phyloP scores from a whole-genome alignment of 352 stramenopile genomes.

The Phytophthora tentaculata region DNA sequence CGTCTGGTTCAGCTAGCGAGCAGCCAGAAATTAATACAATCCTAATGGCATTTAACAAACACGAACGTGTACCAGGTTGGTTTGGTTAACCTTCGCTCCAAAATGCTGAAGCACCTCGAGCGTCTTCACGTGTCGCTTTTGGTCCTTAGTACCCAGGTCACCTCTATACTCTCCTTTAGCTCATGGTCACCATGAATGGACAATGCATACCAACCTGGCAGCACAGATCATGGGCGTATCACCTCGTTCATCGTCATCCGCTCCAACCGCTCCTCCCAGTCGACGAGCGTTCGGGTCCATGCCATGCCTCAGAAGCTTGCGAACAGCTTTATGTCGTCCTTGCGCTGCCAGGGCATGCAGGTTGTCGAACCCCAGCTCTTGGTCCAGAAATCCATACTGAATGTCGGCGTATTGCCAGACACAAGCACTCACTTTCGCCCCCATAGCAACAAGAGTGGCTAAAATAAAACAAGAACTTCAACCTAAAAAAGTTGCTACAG shows the following conservation, averaged over 20 bases:
- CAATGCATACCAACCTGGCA: slow-evolving; percentile 40
- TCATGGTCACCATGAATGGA: too few relatives aligned
- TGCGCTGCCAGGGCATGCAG: slow-evolving; percentile 56
- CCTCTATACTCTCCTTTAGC: slow-evolving; percentile 34
- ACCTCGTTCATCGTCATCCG: slow-evolving; percentile 51
- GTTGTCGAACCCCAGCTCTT: slow-evolving; percentile 57
- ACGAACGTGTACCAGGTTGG: slow-evolving; percentile 46
- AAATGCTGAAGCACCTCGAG: slow-evolving; percentile 61
- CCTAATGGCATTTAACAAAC: not conserved
- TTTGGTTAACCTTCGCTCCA: slow-evolving; percentile 58
- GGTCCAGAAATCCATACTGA: slow-evolving; percentile 61
- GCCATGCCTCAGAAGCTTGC: slow-evolving; percentile 56
- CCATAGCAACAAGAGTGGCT: slow-evolving; percentile 36
- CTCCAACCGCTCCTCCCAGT: slow-evolving; percentile 39
- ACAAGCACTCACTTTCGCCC: slow-evolving; percentile 55
- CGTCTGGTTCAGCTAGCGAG: slow-evolving; percentile 59
- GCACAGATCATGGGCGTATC: slow-evolving; percentile 70
- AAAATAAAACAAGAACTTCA: slow-evolving; percentile 3
- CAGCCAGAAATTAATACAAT: not conserved
- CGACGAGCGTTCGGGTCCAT: slow-evolving; percentile 62
- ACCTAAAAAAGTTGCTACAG: not conserved
- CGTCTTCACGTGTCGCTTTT: slow-evolving; percentile 59
- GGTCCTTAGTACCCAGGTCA: slow-evolving; percentile 47
- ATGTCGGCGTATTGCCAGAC: slow-evolving; percentile 65
- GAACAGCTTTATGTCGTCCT: slow-evolving; percentile 48